Percentiles rank a stretch among this genome's conserved stretches.
These are phyloP conservation scores for Sphaceloma murrayae DNA, from an alignment of 2,329 filamentous ascomycete species.

Conservation along the genomic window DNA sequence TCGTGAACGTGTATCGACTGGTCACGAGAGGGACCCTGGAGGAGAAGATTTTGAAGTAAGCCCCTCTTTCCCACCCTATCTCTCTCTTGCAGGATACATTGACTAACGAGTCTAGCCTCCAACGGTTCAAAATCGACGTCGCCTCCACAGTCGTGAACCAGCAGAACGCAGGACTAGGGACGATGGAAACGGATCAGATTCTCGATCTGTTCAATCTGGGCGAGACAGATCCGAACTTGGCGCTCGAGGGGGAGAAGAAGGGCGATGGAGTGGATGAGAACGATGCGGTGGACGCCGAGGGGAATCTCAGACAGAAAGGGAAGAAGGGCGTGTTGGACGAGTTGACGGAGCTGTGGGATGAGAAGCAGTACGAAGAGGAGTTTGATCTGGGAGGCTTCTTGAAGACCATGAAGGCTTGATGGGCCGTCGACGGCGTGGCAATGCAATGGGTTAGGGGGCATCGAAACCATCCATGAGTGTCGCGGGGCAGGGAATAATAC, in stretches of 20 bases:
- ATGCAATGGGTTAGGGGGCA: not conserved
- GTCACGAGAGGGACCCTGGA: constrained; percentile 93
- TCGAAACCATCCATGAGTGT: too few species aligned
- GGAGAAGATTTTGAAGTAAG: constrained; percentile 86
- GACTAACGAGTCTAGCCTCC: constrained; percentile 50
- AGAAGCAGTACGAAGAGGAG: constrained; percentile 94
- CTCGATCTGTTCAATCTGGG: constrained; percentile 91
- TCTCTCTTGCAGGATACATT: constrained; percentile 7
- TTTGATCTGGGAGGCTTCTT: constrained; percentile 94
- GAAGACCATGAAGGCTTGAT: constrained; percentile 68
- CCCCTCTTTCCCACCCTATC: constrained; percentile 20
- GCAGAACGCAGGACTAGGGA: constrained; percentile 86
- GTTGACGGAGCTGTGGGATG: constrained; percentile 91
- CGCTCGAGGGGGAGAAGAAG: constrained; percentile 27
- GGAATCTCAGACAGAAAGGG: constrained; percentile 84
- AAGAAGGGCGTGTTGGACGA: constrained; percentile 97
- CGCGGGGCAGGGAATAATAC: too few species aligned
- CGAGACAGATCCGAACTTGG: constrained; percentile 48
- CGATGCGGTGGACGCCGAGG: constrained; percentile 69
- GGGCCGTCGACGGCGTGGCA: not conserved
- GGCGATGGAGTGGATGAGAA: constrained; percentile 66
- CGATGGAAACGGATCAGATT: constrained; percentile 98
- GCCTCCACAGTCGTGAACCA: constrained; percentile 98
- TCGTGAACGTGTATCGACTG: constrained; percentile 95
- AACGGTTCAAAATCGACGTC: constrained; percentile 99